Conservation (phyloP, 2,329 filamentous ascomycete genomes). For the Aspergillus hortae region DNA sequence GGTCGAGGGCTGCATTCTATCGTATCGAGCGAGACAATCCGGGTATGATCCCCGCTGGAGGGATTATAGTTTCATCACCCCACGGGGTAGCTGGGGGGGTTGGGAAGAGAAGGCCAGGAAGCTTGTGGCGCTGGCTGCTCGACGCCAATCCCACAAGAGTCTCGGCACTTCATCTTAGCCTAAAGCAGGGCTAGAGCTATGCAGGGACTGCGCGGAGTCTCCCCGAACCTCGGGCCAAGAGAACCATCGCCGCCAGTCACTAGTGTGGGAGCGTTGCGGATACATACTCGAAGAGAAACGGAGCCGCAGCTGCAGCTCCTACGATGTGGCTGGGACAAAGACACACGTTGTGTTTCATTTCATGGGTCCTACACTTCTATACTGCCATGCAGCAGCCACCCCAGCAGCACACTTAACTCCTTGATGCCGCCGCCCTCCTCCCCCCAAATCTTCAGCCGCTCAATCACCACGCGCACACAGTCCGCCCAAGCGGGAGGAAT, state of each 20-base stretch:
- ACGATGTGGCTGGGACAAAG: neutral
- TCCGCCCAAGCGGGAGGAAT: constrained; percentile 19
- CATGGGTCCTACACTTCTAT: neutral
- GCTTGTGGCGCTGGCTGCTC: neutral
- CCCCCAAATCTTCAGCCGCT: constrained; percentile 21
- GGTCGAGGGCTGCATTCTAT: neutral
- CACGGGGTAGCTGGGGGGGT: neutral
- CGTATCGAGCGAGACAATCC: neutral
- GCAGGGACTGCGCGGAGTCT: constrained; percentile 1
- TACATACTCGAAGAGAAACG: no score
- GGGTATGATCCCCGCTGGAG: constrained; percentile 2
- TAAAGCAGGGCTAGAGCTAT: neutral
- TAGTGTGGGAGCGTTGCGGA: no score
- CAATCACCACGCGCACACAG: constrained; percentile 20
- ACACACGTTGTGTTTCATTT: neutral
- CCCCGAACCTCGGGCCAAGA: neutral
- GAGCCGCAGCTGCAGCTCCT: no score
- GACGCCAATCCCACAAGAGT: neutral
- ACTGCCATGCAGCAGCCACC: constrained; percentile 22
- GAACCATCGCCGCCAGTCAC: no score
- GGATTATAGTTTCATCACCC: neutral
- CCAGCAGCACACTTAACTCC: constrained; percentile 18
- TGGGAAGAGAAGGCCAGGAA: neutral
- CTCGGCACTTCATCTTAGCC: neutral
- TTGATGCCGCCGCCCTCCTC: constrained; percentile 22